Percentiles rank a stretch among this genome's conserved stretches.
Evolutionary conservation across 108 stramenopile species (phyloP).

Genomic region (Nitzschia sp.): DNA sequence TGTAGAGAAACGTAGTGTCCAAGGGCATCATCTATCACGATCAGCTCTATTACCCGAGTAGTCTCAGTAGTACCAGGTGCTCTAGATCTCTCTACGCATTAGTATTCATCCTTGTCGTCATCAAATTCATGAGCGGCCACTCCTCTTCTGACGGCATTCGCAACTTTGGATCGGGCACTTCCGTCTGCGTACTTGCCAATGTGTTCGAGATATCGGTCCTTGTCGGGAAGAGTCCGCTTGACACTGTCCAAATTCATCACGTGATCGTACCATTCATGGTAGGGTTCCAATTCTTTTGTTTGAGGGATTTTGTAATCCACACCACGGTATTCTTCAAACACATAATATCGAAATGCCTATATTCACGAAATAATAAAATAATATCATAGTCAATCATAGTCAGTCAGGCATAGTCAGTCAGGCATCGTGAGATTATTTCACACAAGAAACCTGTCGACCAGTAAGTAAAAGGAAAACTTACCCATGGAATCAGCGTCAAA

Average conservation of each 20-base stretch:
- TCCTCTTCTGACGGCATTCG: conserved; percentile 84
- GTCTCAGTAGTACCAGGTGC: no score
- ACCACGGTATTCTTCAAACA: conserved; percentile 85
- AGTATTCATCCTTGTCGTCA: conserved; percentile 77
- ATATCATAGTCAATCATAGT: no score
- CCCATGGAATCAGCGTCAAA: conserved; percentile 77
- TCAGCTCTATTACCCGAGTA: background rate
- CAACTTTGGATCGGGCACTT: conserved; percentile 79
- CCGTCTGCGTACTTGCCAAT: conserved; percentile 87
- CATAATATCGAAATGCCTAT: conserved; percentile 75
- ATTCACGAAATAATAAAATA: no score
- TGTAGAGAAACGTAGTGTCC: no score
- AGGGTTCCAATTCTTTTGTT: conserved; percentile 50
- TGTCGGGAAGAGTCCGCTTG: conserved; percentile 79
- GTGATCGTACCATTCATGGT: conserved; percentile 77
- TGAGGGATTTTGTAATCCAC: conserved; percentile 57
- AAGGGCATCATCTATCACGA: background rate
- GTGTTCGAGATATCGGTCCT: conserved; percentile 76
- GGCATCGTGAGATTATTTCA: no score
- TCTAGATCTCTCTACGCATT: background rate
- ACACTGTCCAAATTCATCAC: conserved; percentile 68
- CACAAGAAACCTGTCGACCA: no score
- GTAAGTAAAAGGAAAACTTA: no score
- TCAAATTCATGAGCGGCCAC: conserved; percentile 84
- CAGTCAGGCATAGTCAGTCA: no score